Percentiles rank a stretch among this genome's conserved stretches.
phyloP scores from a whole-genome alignment of 345 rosid species.

The Populus euphratica region DNA sequence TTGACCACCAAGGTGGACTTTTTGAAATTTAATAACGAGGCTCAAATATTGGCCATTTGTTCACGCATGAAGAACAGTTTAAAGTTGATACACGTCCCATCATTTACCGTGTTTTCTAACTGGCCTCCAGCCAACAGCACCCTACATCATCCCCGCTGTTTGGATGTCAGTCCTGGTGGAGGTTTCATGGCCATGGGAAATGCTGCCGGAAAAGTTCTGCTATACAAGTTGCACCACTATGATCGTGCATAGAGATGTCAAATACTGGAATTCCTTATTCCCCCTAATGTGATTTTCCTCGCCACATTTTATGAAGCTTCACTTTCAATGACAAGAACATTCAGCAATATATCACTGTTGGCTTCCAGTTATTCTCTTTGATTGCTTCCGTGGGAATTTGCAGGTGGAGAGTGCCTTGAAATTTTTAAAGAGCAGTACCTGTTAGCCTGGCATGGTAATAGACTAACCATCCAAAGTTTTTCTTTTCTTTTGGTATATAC shows the following conservation, averaged over 20 bases:
- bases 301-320: background rate
- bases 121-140: slow-evolving; percentile 63
- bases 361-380: background rate
- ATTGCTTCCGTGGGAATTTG: background rate
- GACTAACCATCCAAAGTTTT: background rate
- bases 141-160: slow-evolving; percentile 65
- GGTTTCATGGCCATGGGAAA: slow-evolving; percentile 92
- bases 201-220: slow-evolving; percentile 74
- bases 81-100: slow-evolving; percentile 69
- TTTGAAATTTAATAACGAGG: slow-evolving; percentile 75
- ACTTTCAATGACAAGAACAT: background rate
- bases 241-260: slow-evolving; percentile 48
- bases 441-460: too few species aligned
- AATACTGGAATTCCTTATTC: background rate
- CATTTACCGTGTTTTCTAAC: slow-evolving; percentile 69
- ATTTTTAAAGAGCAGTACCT: background rate
- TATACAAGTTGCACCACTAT: slow-evolving; percentile 84
- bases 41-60: slow-evolving; percentile 77
- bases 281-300: background rate
- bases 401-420: background rate
- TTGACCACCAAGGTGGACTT: slow-evolving; percentile 72
- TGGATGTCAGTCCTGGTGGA: slow-evolving; percentile 91
- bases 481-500: background rate
- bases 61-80: slow-evolving; percentile 67
- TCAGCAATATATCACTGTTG: background rate